Conservation (phyloP, 2,329 filamentous ascomycete species). For the Pestalotiopsis sp. region DNA sequence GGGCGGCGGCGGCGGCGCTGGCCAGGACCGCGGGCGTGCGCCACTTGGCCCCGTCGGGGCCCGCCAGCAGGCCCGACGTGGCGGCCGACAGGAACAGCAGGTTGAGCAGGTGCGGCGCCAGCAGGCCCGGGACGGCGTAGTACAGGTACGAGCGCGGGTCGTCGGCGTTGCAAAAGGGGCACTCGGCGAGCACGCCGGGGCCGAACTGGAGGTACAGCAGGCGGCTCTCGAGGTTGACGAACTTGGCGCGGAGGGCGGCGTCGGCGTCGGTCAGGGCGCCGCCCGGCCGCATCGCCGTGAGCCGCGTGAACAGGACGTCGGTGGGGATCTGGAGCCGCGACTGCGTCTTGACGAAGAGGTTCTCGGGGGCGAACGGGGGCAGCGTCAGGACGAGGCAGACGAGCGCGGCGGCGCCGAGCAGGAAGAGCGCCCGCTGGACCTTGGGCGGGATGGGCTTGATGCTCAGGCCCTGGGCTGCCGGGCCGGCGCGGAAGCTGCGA, state of each 20-base stretch:
- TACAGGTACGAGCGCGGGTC: conserved; percentile 73
- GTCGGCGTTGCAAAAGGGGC: conserved; percentile 80
- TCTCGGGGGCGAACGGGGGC: conserved; percentile 71
- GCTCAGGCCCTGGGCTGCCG: conserved; percentile 45
- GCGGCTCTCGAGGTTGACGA: conserved; percentile 72
- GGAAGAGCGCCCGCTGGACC: conserved; percentile 59
- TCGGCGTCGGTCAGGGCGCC: conserved; percentile 59
- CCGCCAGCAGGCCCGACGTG: conserved; percentile 70
- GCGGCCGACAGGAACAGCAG: conserved; percentile 71
- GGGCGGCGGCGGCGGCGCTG: conserved; percentile 56
- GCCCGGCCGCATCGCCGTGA: conserved; percentile 58
- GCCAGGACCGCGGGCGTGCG: conserved; percentile 69
- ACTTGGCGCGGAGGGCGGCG: conserved; percentile 65
- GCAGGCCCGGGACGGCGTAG: conserved; percentile 75
- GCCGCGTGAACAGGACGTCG: conserved; percentile 80
- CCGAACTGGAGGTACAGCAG: conserved; percentile 86
- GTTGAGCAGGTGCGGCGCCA: conserved; percentile 81
- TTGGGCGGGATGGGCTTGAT: conserved; percentile 57
- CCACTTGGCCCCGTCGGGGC: conserved; percentile 68
- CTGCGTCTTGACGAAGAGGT: conserved; percentile 77
- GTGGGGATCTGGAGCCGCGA: conserved; percentile 85
- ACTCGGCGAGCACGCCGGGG: conserved; percentile 71
- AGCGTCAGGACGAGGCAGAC: conserved; percentile 63
- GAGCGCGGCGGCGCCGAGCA: conserved; percentile 57
- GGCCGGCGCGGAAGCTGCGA: conserved; percentile 53